Conservation (phyloP, 495 filamentous ascomycete species). For the Aspergillus carlsbadensis region DNA sequence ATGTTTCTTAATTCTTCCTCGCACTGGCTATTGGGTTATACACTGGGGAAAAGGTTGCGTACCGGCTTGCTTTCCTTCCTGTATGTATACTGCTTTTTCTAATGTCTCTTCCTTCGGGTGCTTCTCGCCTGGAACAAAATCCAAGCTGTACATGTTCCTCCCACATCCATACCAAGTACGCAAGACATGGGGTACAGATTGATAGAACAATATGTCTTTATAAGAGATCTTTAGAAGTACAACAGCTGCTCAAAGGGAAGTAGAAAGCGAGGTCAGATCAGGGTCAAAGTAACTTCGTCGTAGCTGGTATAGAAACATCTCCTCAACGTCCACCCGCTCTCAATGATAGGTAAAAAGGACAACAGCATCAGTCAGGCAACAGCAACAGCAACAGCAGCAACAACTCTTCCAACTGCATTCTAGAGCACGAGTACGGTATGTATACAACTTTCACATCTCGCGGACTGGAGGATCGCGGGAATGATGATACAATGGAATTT, state of each 20-base stretch:
- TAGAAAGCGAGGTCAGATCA: background rate
- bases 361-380: too few species aligned
- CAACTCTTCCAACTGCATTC: conserved; percentile 34
- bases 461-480: conserved; percentile 14
- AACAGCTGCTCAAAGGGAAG: conserved; percentile 24
- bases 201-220: conserved; percentile 15
- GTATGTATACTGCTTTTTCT: background rate
- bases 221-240: conserved; percentile 20
- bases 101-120: background rate
- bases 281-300: conserved; percentile 18
- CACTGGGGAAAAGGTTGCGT: background rate
- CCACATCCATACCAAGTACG: too few species aligned
- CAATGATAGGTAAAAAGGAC: too few species aligned
- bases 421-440: conserved; percentile 52
- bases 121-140: background rate
- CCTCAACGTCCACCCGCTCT: conserved; percentile 18
- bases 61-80: conserved; percentile 2
- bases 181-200: background rate
- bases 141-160: background rate
- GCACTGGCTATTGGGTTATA: conserved; percentile 32
- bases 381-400: conserved; percentile 18
- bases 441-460: conserved; percentile 50
- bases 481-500: conserved; percentile 1
- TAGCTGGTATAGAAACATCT: conserved; percentile 31
- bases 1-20: conserved; percentile 25